phyloP scores from a whole-genome alignment of 2,329 filamentous ascomycete species.

The Claviceps quebecensis region DNA sequence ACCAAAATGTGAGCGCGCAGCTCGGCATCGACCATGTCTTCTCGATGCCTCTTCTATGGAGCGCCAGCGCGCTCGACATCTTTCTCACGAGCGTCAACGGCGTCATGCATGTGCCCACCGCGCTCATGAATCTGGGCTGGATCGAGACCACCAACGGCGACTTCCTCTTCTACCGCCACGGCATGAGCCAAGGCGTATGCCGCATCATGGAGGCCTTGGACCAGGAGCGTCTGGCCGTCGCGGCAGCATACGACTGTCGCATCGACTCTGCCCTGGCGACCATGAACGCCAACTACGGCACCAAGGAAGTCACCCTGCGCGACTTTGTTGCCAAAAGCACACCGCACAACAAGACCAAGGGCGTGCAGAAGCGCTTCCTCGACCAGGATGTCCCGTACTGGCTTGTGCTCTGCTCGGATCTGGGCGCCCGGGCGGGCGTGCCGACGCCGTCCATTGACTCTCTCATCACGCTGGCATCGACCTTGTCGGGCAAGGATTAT shows the following conservation, averaged over 20 bases:
- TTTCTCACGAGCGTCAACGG: slow-evolving; percentile 7
- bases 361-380: neutral
- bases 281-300: neutral
- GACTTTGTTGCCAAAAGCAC: slow-evolving; percentile 5
- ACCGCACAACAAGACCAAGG: slow-evolving; percentile 7
- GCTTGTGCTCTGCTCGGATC: no score
- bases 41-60: slow-evolving; percentile 5
- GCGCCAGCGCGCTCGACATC: slow-evolving; percentile 4
- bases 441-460: slow-evolving; percentile 4
- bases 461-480: slow-evolving; percentile 6
- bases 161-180: slow-evolving; percentile 9
- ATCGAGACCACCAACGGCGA: slow-evolving; percentile 7
- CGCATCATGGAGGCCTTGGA: slow-evolving; percentile 3
- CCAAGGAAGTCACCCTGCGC: neutral
- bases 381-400: no score
- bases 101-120: slow-evolving; percentile 7
- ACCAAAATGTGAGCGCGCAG: neutral
- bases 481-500: slow-evolving; percentile 2
- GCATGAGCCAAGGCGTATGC: slow-evolving; percentile 7
- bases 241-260: no score
- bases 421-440: neutral
- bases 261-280: no score
- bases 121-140: slow-evolving; percentile 8
- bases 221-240: no score
- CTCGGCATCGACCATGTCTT: slow-evolving; percentile 1